Evolutionary conservation across 2,329 filamentous ascomycete genomes (phyloP).

Genomic region (Aureobasidium sp.): DNA sequence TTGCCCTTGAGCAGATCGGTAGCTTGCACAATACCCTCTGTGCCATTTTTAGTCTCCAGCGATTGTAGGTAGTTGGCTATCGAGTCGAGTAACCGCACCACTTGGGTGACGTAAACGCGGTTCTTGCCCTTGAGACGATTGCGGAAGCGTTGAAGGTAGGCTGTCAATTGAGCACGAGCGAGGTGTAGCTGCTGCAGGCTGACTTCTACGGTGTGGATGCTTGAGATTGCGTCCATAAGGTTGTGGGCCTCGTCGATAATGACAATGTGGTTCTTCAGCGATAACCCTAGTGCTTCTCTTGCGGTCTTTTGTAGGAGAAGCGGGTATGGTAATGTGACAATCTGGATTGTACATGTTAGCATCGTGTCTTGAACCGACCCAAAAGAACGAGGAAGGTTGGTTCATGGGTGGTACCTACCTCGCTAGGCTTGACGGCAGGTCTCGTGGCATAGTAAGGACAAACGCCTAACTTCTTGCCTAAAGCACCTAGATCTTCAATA

Average conservation of each 20-base stretch:
- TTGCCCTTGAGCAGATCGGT: slow-evolving; percentile 70
- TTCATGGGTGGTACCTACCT: slow-evolving; percentile 36
- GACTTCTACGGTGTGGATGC: slow-evolving; percentile 74
- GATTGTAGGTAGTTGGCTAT: slow-evolving; percentile 60
- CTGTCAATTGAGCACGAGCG: slow-evolving; percentile 65
- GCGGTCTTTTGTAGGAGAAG: slow-evolving; percentile 79
- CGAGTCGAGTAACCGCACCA: slow-evolving; percentile 74
- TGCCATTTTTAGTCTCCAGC: slow-evolving; percentile 32
- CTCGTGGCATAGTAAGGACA: slow-evolving; percentile 97
- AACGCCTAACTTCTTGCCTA: slow-evolving; percentile 71
- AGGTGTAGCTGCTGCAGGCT: slow-evolving; percentile 62
- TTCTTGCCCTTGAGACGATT: slow-evolving; percentile 86
- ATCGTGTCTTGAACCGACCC: not conserved
- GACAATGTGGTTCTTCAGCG: slow-evolving; percentile 79
- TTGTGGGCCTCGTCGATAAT: slow-evolving; percentile 98
- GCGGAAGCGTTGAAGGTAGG: slow-evolving; percentile 81
- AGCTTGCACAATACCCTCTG: slow-evolving; percentile 50
- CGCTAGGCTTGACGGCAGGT: slow-evolving; percentile 68
- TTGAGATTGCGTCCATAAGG: slow-evolving; percentile 87
- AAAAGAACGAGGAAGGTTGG: not conserved
- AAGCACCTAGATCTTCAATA: slow-evolving; percentile 76
- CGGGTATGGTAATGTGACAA: slow-evolving; percentile 88
- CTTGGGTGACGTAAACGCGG: slow-evolving; percentile 80
- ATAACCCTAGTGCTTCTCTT: slow-evolving; percentile 78
- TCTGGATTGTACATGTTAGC: slow-evolving; percentile 33